Evolutionary conservation across 139 green algal species (phyloP).

Genomic region (Volvox africanus): DNA sequence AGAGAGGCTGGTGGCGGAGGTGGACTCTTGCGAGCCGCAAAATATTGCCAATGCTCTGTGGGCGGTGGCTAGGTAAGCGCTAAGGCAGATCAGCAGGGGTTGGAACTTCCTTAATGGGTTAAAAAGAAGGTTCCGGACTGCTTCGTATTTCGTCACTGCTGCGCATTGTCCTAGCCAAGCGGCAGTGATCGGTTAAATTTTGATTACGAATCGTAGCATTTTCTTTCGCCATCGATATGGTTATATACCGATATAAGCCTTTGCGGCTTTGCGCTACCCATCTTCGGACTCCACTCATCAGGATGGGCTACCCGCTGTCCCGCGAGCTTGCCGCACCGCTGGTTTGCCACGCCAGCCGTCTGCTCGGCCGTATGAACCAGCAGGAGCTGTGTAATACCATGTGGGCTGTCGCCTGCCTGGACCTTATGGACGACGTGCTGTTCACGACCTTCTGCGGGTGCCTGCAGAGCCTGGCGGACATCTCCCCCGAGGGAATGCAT

Average conservation of each 20-base stretch:
- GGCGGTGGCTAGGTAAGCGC: constrained; percentile 55
- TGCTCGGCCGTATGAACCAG: constrained; percentile 56
- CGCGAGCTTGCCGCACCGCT: constrained; percentile 7
- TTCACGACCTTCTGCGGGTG: constrained; percentile 54
- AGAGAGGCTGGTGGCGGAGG: constrained; percentile 29
- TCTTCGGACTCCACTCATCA: background rate
- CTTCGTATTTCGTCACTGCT: too few relatives aligned
- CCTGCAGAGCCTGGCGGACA: constrained; percentile 33
- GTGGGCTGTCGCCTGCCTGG: constrained; percentile 56
- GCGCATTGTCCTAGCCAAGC: too few relatives aligned
- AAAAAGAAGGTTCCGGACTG: too few relatives aligned
- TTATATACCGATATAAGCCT: too few relatives aligned
- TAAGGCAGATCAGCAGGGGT: too few relatives aligned
- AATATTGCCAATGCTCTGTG: constrained; percentile 67
- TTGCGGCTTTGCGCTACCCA: too few relatives aligned
- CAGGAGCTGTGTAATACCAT: constrained; percentile 62
- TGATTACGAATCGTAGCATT: too few relatives aligned
- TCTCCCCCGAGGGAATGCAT: constrained; percentile 58
- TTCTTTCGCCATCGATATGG: too few relatives aligned
- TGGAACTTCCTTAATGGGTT: too few relatives aligned
- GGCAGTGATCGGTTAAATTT: too few relatives aligned
- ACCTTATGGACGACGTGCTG: constrained; percentile 46
- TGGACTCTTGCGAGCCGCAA: constrained; percentile 52
- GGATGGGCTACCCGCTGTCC: constrained; percentile 25
- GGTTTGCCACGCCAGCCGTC: constrained; percentile 24